Conservation (phyloP, 139 green algal genomes). For the Zygnema circumcarinatum region DNA sequence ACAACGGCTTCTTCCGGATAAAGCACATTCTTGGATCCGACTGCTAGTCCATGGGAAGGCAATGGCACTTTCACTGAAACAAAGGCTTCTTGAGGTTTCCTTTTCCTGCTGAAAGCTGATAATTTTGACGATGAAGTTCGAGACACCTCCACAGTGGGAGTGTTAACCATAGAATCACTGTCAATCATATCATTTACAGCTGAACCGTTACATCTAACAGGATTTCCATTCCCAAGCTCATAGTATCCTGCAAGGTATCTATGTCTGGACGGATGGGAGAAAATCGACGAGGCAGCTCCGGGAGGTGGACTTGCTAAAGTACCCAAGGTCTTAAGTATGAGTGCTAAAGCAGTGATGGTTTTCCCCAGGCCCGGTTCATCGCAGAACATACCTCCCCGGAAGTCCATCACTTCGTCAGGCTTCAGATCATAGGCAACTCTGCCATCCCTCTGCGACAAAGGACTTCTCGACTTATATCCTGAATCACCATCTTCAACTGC, state of each 20-base stretch:
- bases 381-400: slow-evolving; percentile 85
- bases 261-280: not conserved
- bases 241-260: not conserved
- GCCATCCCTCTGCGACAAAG: not conserved
- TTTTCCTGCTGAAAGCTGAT: no score
- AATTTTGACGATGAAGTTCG: no score
- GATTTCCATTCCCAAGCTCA: not conserved
- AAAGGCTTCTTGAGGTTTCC: no score
- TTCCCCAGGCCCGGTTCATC: slow-evolving; percentile 95
- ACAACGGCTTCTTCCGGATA: no score
- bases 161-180: no score
- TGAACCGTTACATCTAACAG: no score
- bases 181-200: no score
- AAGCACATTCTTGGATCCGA: no score
- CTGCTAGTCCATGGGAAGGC: no score
- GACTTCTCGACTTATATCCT: not conserved
- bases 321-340: slow-evolving; percentile 79
- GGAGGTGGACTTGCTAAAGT: not conserved
- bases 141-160: no score
- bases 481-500: not conserved
- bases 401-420: slow-evolving; percentile 60
- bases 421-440: not conserved
- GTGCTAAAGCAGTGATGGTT: slow-evolving; percentile 75
- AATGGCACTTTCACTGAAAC: no score
- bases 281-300: not conserved